Base-by-base conservation (phyloP, 2,329 filamentous ascomycete species). In the Fusarium virguliforme region DNA sequence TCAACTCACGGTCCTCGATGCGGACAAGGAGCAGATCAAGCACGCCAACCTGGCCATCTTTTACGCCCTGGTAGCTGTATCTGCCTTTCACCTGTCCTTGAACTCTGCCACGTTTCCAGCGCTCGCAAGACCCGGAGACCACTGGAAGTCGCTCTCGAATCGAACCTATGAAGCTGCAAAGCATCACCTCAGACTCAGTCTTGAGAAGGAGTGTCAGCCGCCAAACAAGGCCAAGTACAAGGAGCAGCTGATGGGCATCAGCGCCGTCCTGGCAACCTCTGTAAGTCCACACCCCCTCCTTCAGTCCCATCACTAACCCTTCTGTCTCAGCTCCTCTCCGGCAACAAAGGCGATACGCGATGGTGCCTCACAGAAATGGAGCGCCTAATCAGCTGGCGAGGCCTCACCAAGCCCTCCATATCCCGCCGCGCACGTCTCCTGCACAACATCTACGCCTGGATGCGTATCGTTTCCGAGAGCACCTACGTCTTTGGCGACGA, bases 391-490 rank as follows among this genome's bases (percentile, higher is more conserved):
- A 58, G 67, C n/a, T 62, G 60, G 62, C 67, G 72, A 15, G 72
- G 72, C 1, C 51, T 74, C 7, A 68, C 67, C 0, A 74, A 74
- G 18, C 72, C 62, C 5, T 62, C 58, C 1, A 72, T 74, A 38
- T 74, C 72, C 10, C 72, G 72, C 1, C 69, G 72, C 22, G 72
- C 72, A 1, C 69, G 72, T 0, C 26, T 74, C 0, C 51, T 74
- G 0, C 72, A 74, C 43, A 74, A 74, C 38, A 69, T 74, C 8
- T 74, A 74, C 34, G 72, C 72, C 35, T 74, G 72, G 72, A 74
- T 74, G 70, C 72, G 72, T 30, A 74, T 74, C 24, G 72, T 74
- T 1, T 74, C 72, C 0, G 72, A 74, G 24, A 73, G 69, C 30
- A 67, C 73, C 0, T 68, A 74, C 26, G 69, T 74, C 9, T 62